Evolutionary conservation across 1,284 basidiomycete species (phyloP).

Genomic region (Heterobasidion occidentale): DNA sequence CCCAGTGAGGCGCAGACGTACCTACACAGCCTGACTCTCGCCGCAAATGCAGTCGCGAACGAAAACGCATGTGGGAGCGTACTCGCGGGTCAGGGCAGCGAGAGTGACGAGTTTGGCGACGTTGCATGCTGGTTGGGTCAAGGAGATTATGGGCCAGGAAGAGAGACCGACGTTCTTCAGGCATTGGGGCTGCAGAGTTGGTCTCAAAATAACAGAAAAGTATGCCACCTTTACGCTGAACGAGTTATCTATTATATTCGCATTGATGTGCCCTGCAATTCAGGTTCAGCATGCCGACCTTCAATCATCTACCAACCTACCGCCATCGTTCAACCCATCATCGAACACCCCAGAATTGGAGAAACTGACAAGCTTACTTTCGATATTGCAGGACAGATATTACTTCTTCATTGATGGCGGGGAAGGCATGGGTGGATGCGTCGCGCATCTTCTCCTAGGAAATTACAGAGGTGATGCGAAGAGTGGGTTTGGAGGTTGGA

Average conservation of each 20-base stretch:
- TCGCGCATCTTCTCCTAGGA: slow-evolving; percentile 17
- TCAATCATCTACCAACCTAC: slow-evolving; percentile 12
- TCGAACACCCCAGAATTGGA: slow-evolving; percentile 6
- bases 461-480: slow-evolving; percentile 6
- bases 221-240: neutral
- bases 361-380: slow-evolving; percentile 11
- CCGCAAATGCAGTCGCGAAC: slow-evolving; percentile 30
- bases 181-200: slow-evolving; percentile 14
- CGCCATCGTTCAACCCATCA: slow-evolving; percentile 7
- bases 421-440: slow-evolving; percentile 1
- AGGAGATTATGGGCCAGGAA: slow-evolving; percentile 19
- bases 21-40: slow-evolving; percentile 24
- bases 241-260: neutral
- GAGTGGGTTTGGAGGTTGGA: slow-evolving; percentile 11
- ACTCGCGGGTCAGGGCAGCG: slow-evolving; percentile 42
- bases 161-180: slow-evolving; percentile 14
- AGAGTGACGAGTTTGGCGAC: slow-evolving; percentile 49
- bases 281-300: slow-evolving; percentile 9
- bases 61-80: slow-evolving; percentile 39
- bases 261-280: neutral
- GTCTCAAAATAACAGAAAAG: slow-evolving; percentile 1
- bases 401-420: slow-evolving; percentile 12
- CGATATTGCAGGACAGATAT: slow-evolving; percentile 9
- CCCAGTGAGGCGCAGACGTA: slow-evolving; percentile 12
- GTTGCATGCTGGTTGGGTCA: slow-evolving; percentile 41